Evolutionary conservation across 768 basidiomycete species (phyloP).

Genomic region (Russula compacta): DNA sequence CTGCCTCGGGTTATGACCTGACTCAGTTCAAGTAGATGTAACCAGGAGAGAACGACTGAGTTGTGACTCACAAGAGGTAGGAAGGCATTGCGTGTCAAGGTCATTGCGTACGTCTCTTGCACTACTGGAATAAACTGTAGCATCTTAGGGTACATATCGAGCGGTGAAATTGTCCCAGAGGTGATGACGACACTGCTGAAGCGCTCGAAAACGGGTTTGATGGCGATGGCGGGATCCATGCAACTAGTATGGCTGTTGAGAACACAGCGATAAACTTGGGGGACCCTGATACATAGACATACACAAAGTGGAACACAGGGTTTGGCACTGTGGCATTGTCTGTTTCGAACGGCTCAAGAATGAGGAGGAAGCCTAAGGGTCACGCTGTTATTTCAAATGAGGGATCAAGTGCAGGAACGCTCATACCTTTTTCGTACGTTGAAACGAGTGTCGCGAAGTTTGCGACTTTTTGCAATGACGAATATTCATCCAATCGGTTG

Average conservation of each 20-base stretch:
- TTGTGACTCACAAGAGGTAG: slow-evolving; percentile 65
- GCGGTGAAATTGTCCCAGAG: slow-evolving; percentile 93
- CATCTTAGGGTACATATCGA: slow-evolving; percentile 99
- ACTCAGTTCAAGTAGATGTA: background rate
- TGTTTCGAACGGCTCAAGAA: slow-evolving; percentile 96
- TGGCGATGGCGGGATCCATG: slow-evolving; percentile 94
- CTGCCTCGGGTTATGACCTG: slow-evolving; percentile 97
- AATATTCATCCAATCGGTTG: slow-evolving; percentile 82
- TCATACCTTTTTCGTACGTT: slow-evolving; percentile 89
- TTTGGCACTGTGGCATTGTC: slow-evolving; percentile 98
- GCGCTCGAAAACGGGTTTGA: slow-evolving; percentile 95
- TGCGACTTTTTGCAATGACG: slow-evolving; percentile 90
- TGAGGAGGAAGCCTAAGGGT: slow-evolving; percentile 78
- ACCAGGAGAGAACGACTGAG: background rate
- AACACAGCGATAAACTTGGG: slow-evolving; percentile 5
- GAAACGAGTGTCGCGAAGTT: slow-evolving; percentile 93
- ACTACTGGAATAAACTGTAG: slow-evolving; percentile 95
- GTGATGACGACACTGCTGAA: slow-evolving; percentile 99
- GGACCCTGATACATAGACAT: slow-evolving; percentile 22
- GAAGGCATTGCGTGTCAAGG: slow-evolving; percentile 91
- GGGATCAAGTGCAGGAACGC: background rate
- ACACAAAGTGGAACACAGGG: slow-evolving; percentile 98
- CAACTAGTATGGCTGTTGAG: slow-evolving; percentile 46
- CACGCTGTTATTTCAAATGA: background rate
- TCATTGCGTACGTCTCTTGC: slow-evolving; percentile 97